Base-by-base conservation (phyloP, 257 asterid genomes). In the Solanum sejunctum region DNA sequence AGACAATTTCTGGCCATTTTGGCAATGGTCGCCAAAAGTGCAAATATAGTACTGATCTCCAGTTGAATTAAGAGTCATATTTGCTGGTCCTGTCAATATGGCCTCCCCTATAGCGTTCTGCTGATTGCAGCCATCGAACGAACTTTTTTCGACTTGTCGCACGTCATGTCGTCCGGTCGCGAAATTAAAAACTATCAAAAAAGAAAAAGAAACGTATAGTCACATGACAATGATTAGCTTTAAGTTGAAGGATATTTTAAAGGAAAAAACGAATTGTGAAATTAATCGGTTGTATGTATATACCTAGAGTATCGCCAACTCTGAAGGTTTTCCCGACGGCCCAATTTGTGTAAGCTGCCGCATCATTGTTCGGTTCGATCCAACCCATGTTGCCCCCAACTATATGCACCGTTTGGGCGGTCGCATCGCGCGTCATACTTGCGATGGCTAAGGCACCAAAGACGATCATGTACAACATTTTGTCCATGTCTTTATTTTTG, bases 21-120 rank as follows among this genome's bases (percentile, higher is more conserved):
- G 60, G 81, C 95, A 92, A 64, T 92, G 95, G 61, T 84, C 7
- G 49, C 88, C 93, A 3, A 91, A 0, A 10, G 91, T 87, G 89
- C 92, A 92, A 52, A 92, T 91, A 86, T 85, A 92, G 83, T 89
- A 77, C 87, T 88, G 91, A 7, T 84, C 84, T 3, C 94, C 94
- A 41, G 84, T 49, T 3, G 92, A 51, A 81, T n/a, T 82, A 39
- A 92, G 89, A 39, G 89, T 90, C 12, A 92, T 16, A 80, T 87
- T 92, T 10, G 86, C 86, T 15, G 94, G 95, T 26, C 92, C 91
- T 5, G 70, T 6, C 60, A 73, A 18, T 80, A 88, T 87, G 21
- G 79, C 0, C 1, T 3, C 18, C 56, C 92, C 91, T n/a, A 90
- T 88, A 43, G 80, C 85, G 41, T 87, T 81, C 78, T 85, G 87